A percentile compares a stretch with the other conserved stretches of the same genome.
Evolutionary conservation across 805 yeast species (phyloP).

Genomic region (Yamadazyma kitorensis): DNA sequence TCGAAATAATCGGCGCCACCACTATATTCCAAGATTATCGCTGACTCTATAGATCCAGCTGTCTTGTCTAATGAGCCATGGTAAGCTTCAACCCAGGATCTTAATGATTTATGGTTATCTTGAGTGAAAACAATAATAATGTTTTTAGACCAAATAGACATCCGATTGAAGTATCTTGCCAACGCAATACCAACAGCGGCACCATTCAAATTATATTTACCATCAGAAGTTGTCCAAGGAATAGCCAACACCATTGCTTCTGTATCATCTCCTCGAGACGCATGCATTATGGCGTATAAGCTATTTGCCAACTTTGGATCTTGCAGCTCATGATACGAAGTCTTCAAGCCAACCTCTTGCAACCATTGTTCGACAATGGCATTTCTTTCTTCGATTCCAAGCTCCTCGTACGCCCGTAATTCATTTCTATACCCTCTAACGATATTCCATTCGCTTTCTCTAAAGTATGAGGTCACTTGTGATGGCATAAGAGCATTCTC

Average conservation of each 20-base stretch:
- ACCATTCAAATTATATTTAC: conserved; percentile 73
- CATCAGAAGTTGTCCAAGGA: conserved; percentile 77
- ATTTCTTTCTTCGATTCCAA: conserved; percentile 38
- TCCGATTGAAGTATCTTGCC: conserved; percentile 74
- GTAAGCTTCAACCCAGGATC: conserved; percentile 93
- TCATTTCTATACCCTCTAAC: conserved; percentile 80
- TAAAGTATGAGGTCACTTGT: conserved; percentile 85
- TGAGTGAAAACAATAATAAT: conserved; percentile 82
- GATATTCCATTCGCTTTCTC: conserved; percentile 93
- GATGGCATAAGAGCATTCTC: conserved; percentile 98
- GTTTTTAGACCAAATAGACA: conserved; percentile 96
- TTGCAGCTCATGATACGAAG: conserved; percentile 33
- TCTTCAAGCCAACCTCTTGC: conserved; percentile 64
- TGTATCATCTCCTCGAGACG: conserved; percentile 94
- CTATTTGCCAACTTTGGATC: conserved; percentile 17
- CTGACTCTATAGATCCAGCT: conserved; percentile 93
- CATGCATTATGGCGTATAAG: conserved; percentile 80
- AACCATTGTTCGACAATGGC: conserved; percentile 56
- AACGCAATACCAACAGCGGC: conserved; percentile 68
- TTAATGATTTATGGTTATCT: conserved; percentile 62
- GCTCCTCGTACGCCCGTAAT: conserved; percentile 36
- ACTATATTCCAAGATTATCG: conserved; percentile 79
- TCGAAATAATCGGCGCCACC: conserved; percentile 65
- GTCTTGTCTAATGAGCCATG: conserved; percentile 81
- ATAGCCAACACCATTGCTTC: conserved; percentile 90